Conservation (phyloP, 2,329 filamentous ascomycete species). For the Paecilomyces niveus region DNA sequence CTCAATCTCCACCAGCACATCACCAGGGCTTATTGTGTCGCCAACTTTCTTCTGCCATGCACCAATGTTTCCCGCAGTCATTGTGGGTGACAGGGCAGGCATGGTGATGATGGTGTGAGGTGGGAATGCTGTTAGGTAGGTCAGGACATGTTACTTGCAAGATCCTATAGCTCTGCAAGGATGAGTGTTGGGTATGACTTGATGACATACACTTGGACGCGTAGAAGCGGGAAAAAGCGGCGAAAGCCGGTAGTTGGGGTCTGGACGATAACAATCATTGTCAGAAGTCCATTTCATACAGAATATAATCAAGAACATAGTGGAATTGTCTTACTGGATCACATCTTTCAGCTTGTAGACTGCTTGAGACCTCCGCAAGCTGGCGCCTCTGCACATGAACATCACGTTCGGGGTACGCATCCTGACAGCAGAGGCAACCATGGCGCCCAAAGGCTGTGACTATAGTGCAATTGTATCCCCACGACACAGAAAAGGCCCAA, state of each 20-base stretch:
- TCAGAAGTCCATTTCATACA: background rate
- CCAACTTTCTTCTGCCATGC: conserved; percentile 96
- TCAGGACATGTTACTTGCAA: conserved; percentile 8
- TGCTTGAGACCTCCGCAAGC: conserved; percentile 40
- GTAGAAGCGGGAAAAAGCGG: conserved; percentile 59
- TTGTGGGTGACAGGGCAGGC: conserved; percentile 95
- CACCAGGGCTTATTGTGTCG: conserved; percentile 78
- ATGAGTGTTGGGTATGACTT: conserved; percentile 6
- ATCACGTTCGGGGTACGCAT: conserved; percentile 39
- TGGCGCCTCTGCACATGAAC: conserved; percentile 33
- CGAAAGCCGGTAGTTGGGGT: conserved; percentile 45
- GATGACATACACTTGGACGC: conserved; percentile 57
- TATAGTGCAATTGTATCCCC: conserved; percentile 7
- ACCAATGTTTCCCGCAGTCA: conserved; percentile 95
- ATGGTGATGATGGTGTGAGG: conserved; percentile 94
- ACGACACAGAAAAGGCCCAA: conserved; percentile 6
- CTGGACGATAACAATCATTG: conserved; percentile 13
- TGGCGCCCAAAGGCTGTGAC: conserved; percentile 34
- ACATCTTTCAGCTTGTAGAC: conserved; percentile 37
- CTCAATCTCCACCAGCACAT: conserved; percentile 96
- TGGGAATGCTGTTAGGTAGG: conserved; percentile 66
- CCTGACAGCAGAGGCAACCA: conserved; percentile 47
- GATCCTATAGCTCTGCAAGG: conserved; percentile 7
- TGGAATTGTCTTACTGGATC: conserved; percentile 28
- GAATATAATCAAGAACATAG: background rate